A percentile compares a stretch with the other conserved stretches of the same genome.
phyloP scores from a whole-genome alignment of 306 rosid species.

The Dalbergia cultrata region DNA sequence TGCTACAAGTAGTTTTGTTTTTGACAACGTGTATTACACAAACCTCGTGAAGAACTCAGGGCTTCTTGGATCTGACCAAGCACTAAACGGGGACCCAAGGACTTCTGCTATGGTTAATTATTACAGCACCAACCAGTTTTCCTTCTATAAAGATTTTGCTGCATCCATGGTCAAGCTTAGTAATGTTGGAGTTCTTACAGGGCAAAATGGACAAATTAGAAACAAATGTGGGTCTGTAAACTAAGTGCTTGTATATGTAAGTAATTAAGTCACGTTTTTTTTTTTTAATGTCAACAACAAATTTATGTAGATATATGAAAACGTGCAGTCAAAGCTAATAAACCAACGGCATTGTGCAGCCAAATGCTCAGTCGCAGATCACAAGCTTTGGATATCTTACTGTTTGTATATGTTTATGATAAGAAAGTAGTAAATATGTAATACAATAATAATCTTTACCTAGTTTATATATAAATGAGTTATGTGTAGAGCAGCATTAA shows the following conservation, averaged over 20 bases:
- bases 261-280: too few relatives aligned
- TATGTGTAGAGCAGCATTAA: too few relatives aligned
- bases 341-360: background rate
- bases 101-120: conserved; percentile 54
- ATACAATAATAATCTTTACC: background rate
- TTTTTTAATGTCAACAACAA: too few relatives aligned
- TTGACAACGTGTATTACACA: conserved; percentile 67
- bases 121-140: conserved; percentile 50
- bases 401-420: background rate
- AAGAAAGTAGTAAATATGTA: background rate
- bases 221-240: conserved; percentile 66
- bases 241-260: conserved; percentile 1
- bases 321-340: background rate
- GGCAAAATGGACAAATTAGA: conserved; percentile 66
- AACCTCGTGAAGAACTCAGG: conserved; percentile 52
- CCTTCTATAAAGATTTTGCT: conserved; percentile 65
- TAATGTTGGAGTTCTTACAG: conserved; percentile 64
- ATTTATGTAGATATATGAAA: conserved; percentile 23
- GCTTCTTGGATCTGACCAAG: conserved; percentile 73
- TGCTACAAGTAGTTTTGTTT: conserved; percentile 35
- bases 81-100: conserved; percentile 51
- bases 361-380: too few relatives aligned
- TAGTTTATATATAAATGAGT: background rate
- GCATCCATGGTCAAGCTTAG: conserved; percentile 72
- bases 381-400: too few relatives aligned